These are phyloP conservation scores for Acer campestre DNA, from an alignment of 345 rosid genomes.

Conservation along the genomic window DNA sequence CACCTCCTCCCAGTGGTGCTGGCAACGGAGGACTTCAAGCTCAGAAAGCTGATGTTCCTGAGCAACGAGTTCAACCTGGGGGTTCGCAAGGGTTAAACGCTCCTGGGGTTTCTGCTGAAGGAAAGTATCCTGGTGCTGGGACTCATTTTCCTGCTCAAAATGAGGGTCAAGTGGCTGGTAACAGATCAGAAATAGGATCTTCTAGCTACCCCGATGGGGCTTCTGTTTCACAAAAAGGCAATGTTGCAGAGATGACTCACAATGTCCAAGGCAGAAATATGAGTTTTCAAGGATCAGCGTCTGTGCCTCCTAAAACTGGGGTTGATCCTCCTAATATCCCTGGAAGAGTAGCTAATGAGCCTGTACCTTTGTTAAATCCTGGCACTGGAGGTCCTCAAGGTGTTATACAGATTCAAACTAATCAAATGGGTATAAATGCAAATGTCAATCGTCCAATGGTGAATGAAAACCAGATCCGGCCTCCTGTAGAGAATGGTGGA, in stretches of 20 bases:
- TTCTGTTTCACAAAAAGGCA: slow-evolving; percentile 48
- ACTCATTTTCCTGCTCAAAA: slow-evolving; percentile 33
- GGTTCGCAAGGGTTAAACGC: slow-evolving; percentile 38
- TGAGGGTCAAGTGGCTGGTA: slow-evolving; percentile 41
- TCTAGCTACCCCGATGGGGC: slow-evolving; percentile 46
- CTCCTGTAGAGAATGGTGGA: slow-evolving; percentile 68
- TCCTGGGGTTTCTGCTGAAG: slow-evolving; percentile 49
- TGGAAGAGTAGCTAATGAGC: slow-evolving; percentile 49
- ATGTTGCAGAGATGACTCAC: slow-evolving; percentile 31
- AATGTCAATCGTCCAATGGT: slow-evolving; percentile 37
- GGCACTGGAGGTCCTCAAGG: slow-evolving; percentile 53
- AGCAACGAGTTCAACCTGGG: slow-evolving; percentile 41
- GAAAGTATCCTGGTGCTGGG: slow-evolving; percentile 46
- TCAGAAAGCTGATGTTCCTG: slow-evolving; percentile 39
- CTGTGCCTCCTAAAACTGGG: slow-evolving; percentile 39
- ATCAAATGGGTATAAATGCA: slow-evolving; percentile 51
- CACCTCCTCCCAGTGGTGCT: slow-evolving; percentile 35
- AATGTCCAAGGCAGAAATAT: slow-evolving; percentile 50
- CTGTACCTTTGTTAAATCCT: slow-evolving; percentile 50
- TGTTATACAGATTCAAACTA: slow-evolving; percentile 50
- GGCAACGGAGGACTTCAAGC: slow-evolving; percentile 47
- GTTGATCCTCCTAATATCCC: slow-evolving; percentile 46
- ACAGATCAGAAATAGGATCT: slow-evolving; percentile 52
- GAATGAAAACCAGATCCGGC: slow-evolving; percentile 64
- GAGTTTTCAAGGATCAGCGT: slow-evolving; percentile 50